Base-by-base conservation (phyloP, 768 basidiomycete species). In the Amanita rimosa region DNA sequence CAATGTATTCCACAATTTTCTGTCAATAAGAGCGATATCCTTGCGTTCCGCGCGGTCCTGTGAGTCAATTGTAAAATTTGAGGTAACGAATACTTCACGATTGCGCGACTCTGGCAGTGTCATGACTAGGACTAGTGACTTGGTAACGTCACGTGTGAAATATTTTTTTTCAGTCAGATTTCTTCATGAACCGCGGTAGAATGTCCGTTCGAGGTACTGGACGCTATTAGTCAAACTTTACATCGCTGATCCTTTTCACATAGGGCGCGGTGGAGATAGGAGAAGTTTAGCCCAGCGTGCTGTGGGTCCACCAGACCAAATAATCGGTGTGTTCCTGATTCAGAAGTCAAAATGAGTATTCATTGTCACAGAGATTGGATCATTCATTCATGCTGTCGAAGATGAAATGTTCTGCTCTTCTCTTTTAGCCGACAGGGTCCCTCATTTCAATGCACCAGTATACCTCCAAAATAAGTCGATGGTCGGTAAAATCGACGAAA, bases 371-470 rank as follows among this genome's bases (percentile, higher is more conserved):
- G 94, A 96, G 70, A 83, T 95, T 70, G 93, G 94, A 49, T 70
- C 83, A 1, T 96, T 98, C 63, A 62, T 92, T 27, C 96, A 98
- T 62, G 86, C 94, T 11, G 95, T 98, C 35, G 95, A 99, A 68
- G 91, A 90, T 52, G 94, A 99, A 63, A 98, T 99, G 95, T 75
- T 99, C 44, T 99, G 96, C 64, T 73, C 82, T 6, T 91, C 93
- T 3, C 66, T 79, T 16, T 75, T 90, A 61, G 67, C 83, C 2
- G 83, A 94, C 67, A 95, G 89, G 71, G 92, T 99, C 22, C 96
- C 96, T 0, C 95, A 93, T 67, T 99, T 99, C 78, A 99, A 99
- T 64, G 94, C 95, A 0, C 94, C 95, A 43, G 92, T 98, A 62
- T 98, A 95, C 65, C 78, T 98, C 46, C 83, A 90, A 72, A 96